Conservation (phyloP, 805 yeast species). For the Sugiyamaella chiloensis region DNA sequence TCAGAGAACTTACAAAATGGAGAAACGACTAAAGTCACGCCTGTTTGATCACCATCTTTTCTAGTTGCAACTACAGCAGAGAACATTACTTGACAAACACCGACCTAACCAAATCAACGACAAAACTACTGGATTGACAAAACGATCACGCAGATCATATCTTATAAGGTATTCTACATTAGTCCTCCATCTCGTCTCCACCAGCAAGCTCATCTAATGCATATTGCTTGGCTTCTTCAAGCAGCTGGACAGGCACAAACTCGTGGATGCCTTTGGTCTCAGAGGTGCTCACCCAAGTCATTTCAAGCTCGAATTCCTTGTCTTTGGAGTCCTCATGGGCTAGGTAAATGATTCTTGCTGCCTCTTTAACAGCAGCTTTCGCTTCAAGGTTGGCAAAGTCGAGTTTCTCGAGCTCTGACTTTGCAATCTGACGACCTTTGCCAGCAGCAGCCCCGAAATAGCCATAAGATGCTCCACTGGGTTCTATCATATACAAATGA, state of each 20-base stretch:
- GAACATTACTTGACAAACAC: too few relatives aligned
- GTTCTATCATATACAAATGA: conserved; percentile 94
- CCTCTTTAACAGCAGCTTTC: conserved; percentile 84
- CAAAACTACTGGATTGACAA: too few relatives aligned
- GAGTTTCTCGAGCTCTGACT: conserved; percentile 90
- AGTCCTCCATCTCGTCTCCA: conserved; percentile 64
- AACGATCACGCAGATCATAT: neutral
- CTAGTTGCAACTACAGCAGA: neutral
- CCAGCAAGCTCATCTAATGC: conserved; percentile 83
- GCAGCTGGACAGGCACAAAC: conserved; percentile 72
- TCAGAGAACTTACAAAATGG: too few relatives aligned
- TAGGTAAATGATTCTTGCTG: conserved; percentile 86
- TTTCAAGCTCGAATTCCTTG: conserved; percentile 92
- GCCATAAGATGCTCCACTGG: conserved; percentile 97
- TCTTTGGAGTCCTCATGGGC: conserved; percentile 99
- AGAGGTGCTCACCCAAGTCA: conserved; percentile 77
- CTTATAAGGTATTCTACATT: conserved; percentile 17
- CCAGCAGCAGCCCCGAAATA: conserved; percentile 97
- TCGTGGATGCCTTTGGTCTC: conserved; percentile 81
- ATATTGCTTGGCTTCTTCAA: conserved; percentile 76
- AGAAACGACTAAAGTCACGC: too few relatives aligned
- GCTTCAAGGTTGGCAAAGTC: conserved; percentile 66
- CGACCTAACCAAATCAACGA: too few relatives aligned
- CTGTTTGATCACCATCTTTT: too few relatives aligned
- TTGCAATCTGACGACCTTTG: conserved; percentile 97